These are phyloP conservation scores for Neurospora tetrasperma DNA, from an alignment of 495 filamentous ascomycete genomes.

Conservation along the genomic window DNA sequence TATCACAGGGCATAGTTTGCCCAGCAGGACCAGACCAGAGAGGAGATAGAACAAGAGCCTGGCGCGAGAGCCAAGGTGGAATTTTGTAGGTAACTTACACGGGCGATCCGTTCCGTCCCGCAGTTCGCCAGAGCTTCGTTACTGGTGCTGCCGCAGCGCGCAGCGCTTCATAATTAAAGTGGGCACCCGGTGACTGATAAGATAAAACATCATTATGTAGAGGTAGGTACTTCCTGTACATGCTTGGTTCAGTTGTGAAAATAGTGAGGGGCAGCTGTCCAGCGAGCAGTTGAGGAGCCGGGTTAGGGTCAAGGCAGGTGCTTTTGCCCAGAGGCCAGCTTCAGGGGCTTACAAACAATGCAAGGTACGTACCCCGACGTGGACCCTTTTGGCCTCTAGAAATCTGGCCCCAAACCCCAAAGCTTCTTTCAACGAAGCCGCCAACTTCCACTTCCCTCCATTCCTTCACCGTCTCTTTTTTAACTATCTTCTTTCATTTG, in stretches of 20 bases:
- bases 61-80: not conserved
- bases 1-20: constrained; percentile 16
- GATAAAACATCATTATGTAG: not conserved
- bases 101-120: not conserved
- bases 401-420: not conserved
- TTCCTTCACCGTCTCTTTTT: not conserved
- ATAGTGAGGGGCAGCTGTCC: not conserved
- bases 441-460: not conserved
- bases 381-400: not conserved
- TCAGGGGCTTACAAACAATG: not conserved
- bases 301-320: not conserved
- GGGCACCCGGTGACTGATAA: not conserved
- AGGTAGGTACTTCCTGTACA: not conserved
- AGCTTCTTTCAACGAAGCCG: not conserved
- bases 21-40: constrained; percentile 1
- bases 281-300: not conserved
- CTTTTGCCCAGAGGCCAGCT: not conserved
- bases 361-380: not conserved
- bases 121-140: not conserved
- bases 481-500: not conserved
- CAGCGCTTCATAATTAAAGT: not conserved
- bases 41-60: not conserved
- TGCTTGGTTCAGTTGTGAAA: too few relatives aligned
- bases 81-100: not conserved
- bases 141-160: not conserved